Base-by-base conservation (phyloP, 2,329 filamentous ascomycete genomes). In the Bipolaris bicolor region DNA sequence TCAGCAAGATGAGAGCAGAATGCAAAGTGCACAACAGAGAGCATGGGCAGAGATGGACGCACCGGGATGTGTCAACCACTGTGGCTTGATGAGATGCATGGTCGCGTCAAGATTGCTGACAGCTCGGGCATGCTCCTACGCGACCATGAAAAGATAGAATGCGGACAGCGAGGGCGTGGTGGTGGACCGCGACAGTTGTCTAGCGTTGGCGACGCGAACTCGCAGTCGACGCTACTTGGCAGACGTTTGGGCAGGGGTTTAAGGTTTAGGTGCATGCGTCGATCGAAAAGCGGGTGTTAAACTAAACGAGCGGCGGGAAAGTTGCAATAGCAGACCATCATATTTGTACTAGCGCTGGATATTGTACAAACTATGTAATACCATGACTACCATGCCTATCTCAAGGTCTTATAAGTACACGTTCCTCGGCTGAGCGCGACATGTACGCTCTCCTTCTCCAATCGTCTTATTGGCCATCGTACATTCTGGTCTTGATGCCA, bases 51-150 rank as follows among this genome's bases (percentile, higher is more conserved):
- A 55, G 60, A 60, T 66, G 65, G 56, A 77, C 80, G 63, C 81
- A 90, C 89, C 93, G 80, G 91, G 92, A 81, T 97, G 94, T 76
- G 90, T 94, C 72, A 98, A 88, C 93, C 94, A 98, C 75, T 90
- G 88, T 68, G 94, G 94, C 86, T 96, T 97, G 78, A 96, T 91
- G 80, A 97, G 76, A 73, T 80, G 80, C 80, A 82, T 82, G 62
- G 62, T 76, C 66, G 70, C 66, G 64, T 65, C 55, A 39, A 55
- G 51, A 50, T 57, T 49, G 31, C 43, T 37, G 48, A 52, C 55
- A 61, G 34, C 44, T 52, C 49, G 49, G 62, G 66, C 67, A 67
- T 70, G 63, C 70, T 68, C 66, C 57, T 58, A 60, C 51, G 65
- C 63, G 60, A 70, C 61, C 68, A 72, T 67, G 59, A 58, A 62